phyloP scores from a whole-genome alignment of 441 rosid species.

The Kokia cookei region DNA sequence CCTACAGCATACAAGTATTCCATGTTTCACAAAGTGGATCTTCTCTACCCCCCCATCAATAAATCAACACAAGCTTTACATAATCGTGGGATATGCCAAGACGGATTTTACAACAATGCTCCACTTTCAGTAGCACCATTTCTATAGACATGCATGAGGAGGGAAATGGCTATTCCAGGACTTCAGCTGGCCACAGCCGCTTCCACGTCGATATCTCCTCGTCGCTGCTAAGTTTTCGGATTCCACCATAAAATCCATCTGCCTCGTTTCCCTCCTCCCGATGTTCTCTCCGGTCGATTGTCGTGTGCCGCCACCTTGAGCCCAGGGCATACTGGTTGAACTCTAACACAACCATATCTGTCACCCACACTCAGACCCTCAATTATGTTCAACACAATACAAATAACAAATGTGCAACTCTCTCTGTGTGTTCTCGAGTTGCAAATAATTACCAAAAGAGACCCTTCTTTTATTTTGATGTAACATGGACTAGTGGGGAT shows the following conservation, averaged over 20 bases:
- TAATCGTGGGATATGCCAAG: background rate
- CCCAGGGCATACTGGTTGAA: slow-evolving; percentile 71
- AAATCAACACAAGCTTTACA: background rate
- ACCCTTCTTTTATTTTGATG: slow-evolving; percentile 9
- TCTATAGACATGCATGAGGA: background rate
- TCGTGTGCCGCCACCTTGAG: slow-evolving; percentile 69
- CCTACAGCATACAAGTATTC: background rate
- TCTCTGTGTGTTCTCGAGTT: slow-evolving; percentile 10
- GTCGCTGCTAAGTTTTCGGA: slow-evolving; percentile 31
- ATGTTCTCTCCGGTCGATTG: slow-evolving; percentile 52
- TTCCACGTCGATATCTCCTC: slow-evolving; percentile 67
- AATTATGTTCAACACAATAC: background rate
- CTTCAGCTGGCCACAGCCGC: slow-evolving; percentile 58
- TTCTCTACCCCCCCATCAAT: background rate
- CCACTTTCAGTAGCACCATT: background rate
- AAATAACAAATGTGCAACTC: background rate
- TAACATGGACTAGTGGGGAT: slow-evolving; percentile 16
- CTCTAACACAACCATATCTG: slow-evolving; percentile 64
- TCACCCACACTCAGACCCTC: slow-evolving; percentile 10
- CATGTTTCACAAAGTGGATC: background rate
- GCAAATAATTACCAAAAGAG: slow-evolving; percentile 13
- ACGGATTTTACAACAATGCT: too few species aligned
- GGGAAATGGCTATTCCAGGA: slow-evolving; percentile 37
- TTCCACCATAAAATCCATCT: slow-evolving; percentile 89
- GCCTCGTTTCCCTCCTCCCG: slow-evolving; percentile 77